A percentile compares a stretch with the other conserved stretches of the same genome.
Evolutionary conservation across 2,329 filamentous ascomycete species (phyloP).

Genomic region (Penicillium brevicompactum): DNA sequence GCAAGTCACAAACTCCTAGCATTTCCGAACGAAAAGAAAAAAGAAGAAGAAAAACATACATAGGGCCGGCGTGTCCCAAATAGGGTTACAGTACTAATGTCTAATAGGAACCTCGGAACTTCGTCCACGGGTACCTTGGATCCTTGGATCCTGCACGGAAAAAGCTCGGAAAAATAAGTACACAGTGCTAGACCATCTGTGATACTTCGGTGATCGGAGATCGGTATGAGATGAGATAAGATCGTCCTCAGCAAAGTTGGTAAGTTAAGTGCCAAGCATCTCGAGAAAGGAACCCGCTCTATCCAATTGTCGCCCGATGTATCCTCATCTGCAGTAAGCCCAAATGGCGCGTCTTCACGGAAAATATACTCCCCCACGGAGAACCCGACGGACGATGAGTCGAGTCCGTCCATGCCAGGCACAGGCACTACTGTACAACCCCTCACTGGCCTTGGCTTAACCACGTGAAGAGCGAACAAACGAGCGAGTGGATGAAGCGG

Average conservation of each 20-base stretch:
- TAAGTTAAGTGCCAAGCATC: background rate
- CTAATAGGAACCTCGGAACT: too few species aligned
- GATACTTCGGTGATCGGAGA: background rate
- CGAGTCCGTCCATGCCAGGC: background rate
- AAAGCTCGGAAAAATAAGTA: too few species aligned
- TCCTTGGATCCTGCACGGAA: too few species aligned
- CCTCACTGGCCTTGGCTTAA: background rate
- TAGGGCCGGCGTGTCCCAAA: too few species aligned
- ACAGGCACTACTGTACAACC: background rate
- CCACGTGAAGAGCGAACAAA: background rate
- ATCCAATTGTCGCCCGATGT: background rate
- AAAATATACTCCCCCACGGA: background rate
- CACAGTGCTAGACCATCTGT: background rate
- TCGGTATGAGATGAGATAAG: background rate
- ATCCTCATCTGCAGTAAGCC: background rate
- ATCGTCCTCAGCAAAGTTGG: background rate
- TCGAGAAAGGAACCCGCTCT: background rate
- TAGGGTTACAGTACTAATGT: too few species aligned
- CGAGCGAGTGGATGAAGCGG: background rate
- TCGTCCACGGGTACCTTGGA: too few species aligned
- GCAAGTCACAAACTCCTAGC: too few species aligned
- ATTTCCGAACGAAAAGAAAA: too few species aligned
- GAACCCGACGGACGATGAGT: background rate
- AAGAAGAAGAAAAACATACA: too few species aligned
- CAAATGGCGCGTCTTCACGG: background rate